phyloP scores from a whole-genome alignment of 2,329 filamentous ascomycete species.

The Colletotrichum sp. region DNA sequence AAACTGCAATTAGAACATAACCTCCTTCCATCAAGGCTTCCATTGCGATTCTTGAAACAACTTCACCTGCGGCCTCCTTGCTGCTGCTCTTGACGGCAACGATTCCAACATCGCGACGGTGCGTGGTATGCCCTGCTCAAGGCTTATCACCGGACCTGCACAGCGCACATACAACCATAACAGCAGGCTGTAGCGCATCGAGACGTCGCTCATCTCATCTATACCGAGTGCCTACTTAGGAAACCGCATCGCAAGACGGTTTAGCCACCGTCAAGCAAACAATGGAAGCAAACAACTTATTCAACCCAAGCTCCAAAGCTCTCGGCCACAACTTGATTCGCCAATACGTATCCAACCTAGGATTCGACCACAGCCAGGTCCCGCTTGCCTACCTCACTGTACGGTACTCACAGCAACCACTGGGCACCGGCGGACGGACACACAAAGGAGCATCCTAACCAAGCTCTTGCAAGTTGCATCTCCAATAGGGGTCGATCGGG shows the following conservation, averaged over 20 bases:
- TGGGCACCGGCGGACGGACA: background rate
- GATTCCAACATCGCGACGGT: background rate
- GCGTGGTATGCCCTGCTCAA: background rate
- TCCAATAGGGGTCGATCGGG: background rate
- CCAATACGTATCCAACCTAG: background rate
- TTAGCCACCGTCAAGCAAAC: background rate
- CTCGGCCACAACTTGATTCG: background rate
- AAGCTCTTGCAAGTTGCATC: background rate
- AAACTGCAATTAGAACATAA: background rate
- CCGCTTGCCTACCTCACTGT: background rate
- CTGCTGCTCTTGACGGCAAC: background rate
- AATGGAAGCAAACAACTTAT: background rate
- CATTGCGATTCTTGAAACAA: conserved; percentile 16
- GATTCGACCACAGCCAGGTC: background rate
- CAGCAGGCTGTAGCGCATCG: background rate
- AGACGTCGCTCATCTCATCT: background rate
- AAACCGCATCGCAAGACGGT: background rate
- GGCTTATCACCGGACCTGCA: background rate
- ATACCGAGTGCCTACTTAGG: background rate
- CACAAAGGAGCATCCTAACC: background rate
- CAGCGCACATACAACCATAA: background rate
- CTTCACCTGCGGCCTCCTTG: background rate
- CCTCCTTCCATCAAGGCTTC: conserved; percentile 14
- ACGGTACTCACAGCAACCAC: background rate
- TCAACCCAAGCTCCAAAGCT: background rate